Conservation (phyloP, 1,284 basidiomycete genomes). For the Puccinia novopanici region DNA sequence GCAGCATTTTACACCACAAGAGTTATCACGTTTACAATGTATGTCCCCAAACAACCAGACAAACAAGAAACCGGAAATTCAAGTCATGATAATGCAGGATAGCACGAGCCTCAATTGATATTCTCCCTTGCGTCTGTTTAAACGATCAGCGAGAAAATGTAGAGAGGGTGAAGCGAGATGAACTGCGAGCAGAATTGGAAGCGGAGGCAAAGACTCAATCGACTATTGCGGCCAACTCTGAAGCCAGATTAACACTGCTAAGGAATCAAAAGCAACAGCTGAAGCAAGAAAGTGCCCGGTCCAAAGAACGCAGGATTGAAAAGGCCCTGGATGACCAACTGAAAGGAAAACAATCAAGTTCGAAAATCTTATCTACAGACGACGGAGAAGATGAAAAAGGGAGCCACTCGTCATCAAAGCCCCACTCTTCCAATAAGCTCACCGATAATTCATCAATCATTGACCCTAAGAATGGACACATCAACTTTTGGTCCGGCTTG, state of each 20-base stretch:
- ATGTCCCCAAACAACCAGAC: not conserved
- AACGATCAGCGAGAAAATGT: constrained; percentile 41
- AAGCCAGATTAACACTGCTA: constrained; percentile 37
- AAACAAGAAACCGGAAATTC: not conserved
- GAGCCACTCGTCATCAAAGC: not conserved
- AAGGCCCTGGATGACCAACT: constrained; percentile 42
- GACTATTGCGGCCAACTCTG: constrained; percentile 46
- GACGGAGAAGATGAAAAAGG: constrained; percentile 1
- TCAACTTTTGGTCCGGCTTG: constrained; percentile 46
- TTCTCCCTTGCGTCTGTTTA: not conserved
- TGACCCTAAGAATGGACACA: constrained; percentile 46
- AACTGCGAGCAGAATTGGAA: constrained; percentile 42
- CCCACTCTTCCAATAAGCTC: not conserved
- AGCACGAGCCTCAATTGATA: not conserved
- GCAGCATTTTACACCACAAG: constrained; percentile 47
- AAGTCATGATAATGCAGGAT: not conserved
- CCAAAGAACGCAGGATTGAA: constrained; percentile 38
- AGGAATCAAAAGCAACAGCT: constrained; percentile 33
- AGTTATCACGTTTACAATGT: constrained; percentile 50
- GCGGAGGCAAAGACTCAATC: constrained; percentile 46
- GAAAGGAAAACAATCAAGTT: constrained; percentile 34
- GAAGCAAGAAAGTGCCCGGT: constrained; percentile 29
- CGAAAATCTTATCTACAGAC: not conserved
- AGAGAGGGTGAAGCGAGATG: constrained; percentile 45
- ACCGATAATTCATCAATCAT: constrained; percentile 47